A percentile compares a stretch with the other conserved stretches of the same genome.
Conservation (phyloP, 2,329 filamentous ascomycete species). For the Ampelomyces quisqualis region DNA sequence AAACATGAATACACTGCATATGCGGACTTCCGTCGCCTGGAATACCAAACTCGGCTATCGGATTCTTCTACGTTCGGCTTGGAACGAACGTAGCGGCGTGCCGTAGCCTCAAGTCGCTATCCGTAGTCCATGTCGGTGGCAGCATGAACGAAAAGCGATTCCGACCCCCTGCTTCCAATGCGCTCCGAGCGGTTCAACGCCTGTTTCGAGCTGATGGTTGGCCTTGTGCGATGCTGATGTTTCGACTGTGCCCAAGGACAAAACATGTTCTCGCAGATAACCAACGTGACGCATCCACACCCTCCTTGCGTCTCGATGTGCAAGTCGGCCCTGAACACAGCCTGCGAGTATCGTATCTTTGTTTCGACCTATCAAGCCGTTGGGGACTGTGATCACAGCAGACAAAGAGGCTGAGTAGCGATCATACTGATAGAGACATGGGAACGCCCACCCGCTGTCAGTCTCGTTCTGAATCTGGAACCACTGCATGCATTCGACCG, state of each 20-base stretch:
- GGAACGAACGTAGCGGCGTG: background rate
- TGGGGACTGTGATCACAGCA: background rate
- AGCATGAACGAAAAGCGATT: background rate
- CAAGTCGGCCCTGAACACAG: background rate
- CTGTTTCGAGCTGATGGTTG: background rate
- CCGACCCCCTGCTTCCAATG: slow-evolving; percentile 1
- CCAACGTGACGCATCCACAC: background rate
- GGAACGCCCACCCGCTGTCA: slow-evolving; percentile 17
- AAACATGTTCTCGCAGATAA: background rate
- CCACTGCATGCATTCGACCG: slow-evolving; percentile 5
- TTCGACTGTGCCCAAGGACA: background rate
- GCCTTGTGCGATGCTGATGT: background rate
- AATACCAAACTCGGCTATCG: background rate
- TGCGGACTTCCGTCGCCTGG: background rate
- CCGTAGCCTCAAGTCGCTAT: background rate
- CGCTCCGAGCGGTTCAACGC: background rate
- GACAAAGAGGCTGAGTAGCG: slow-evolving; percentile 5
- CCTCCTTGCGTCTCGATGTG: background rate
- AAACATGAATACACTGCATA: no score
- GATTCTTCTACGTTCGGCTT: slow-evolving; percentile 1
- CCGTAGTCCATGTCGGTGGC: background rate
- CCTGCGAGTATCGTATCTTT: background rate
- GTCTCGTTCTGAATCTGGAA: no score
- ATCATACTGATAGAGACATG: slow-evolving; percentile 3
- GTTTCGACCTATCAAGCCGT: slow-evolving; percentile 4